Base-by-base conservation (phyloP, 441 rosid genomes). In the Viola pubescens region DNA sequence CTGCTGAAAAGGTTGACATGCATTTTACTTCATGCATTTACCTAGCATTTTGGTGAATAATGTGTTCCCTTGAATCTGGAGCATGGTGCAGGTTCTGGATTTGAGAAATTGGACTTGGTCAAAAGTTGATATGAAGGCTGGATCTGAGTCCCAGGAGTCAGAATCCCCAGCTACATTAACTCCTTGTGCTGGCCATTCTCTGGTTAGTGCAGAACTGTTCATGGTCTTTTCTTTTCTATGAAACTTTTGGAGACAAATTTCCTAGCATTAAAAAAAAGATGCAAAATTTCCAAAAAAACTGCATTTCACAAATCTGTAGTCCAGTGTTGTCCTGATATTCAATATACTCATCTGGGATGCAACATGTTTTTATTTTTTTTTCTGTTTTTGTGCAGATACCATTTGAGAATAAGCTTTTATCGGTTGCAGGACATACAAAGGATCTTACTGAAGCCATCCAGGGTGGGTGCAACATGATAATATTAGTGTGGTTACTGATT, bases 81-180 rank as follows among this genome's bases (percentile, higher is more conserved):
- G 65, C 59, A 64, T 59, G 48, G 68, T 79, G 58, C 77, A 95
- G 99, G 91, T 82, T 78, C 75, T 95, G 59, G 97, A 95, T 81
- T 81, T 95, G 77, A 89, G 87, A 86, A 84, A 80, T 62, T 91
- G 98, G 95, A 76, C 83, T 60, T 95, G 99, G 99, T 82, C 96
- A 62, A 91, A 80, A 81, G 70, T 95, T 71, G 91, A 86, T 75
- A 80, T 81, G 58, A 87, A 83, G 75, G 67, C 54, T 60, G 83
- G 61, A 54, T 63, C 76, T 61, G 88, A 82, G 66, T 67, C 88
- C 37, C 67, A 66, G 43, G 96, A 88, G 65, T 70, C 80, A 6
- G 72, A 76, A 57, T 54, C 87, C 69, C 78, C 77, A 13, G 63
- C 78, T 44, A 57, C 68, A 41, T 56, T 80, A 55, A 70, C 84